Base-by-base conservation (phyloP, 768 basidiomycete genomes). In the Lactarius akahatsu region DNA sequence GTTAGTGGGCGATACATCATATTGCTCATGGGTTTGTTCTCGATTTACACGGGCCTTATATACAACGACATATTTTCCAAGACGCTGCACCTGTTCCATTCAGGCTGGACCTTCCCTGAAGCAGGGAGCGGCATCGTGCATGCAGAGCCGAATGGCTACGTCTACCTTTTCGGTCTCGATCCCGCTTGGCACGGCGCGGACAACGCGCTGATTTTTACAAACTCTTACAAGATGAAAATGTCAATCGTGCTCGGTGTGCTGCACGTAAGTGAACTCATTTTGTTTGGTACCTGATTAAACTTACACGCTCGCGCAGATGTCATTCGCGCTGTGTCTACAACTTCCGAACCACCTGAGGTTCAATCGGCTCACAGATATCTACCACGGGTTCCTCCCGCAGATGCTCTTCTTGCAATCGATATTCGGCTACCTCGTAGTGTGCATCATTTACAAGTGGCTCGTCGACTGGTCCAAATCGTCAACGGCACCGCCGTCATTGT, bases 151-250 rank as follows among this genome's bases (percentile, higher is more conserved):
- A 92, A 83, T 58, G 91, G 90, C 3, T 80, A 82, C 69, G 81
- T 84, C n/a, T 98, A 99, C 79, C 87, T 91, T 3, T 94, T 99
- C 70, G 97, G 97, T 71, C 75, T 99, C 69, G 97, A 99, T 76
- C 95, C 95, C 60, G 88, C 80, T 58, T 99, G 97, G 97, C 95
- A 97, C 74, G 93, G 89, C 23, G 84, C 96, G 6, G 92, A 93
- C 70, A 99, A 99, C 74, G 82, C 81, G 2, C 83, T 99, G 65
- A 88, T 97, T 52, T 99, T 98, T 78, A 91, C 90, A 61, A 99
- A 99, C 78, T 98, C 96, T 45, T 96, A 96, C 82, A 99, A 98
- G 87, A 99, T 99, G 97, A 98, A 99, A 81, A 94, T 98, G 94
- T 92, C 94, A 26, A 89, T 99, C 73, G 86, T 98, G 41, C 78